phyloP scores from a whole-genome alignment of 1,139 yeast species.

The Debaryomyces psychrophilus region DNA sequence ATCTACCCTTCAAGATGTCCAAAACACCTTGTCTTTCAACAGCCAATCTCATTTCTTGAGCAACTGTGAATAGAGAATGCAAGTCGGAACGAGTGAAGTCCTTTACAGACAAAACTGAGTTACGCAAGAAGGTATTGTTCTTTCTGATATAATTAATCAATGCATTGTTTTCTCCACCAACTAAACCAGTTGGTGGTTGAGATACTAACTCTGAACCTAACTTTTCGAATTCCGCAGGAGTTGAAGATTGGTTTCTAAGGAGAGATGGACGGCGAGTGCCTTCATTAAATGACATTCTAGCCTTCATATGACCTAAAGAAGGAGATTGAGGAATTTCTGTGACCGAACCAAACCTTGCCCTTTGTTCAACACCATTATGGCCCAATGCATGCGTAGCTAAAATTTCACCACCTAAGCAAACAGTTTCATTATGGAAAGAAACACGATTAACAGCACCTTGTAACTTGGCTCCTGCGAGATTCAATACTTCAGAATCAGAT shows the following conservation, averaged over 20 bases:
- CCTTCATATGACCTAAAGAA: conserved; percentile 38
- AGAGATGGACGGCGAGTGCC: conserved; percentile 51
- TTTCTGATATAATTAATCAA: conserved; percentile 73
- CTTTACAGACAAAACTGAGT: conserved; percentile 84
- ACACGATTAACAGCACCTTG: conserved; percentile 90
- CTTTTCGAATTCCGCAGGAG: conserved; percentile 53
- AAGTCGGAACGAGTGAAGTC: conserved; percentile 86
- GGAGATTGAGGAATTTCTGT: conserved; percentile 53
- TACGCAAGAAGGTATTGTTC: conserved; percentile 86
- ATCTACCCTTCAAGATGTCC: conserved; percentile 86
- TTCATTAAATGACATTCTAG: conserved; percentile 50
- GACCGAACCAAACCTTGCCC: conserved; percentile 43
- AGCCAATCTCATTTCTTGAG: conserved; percentile 96
- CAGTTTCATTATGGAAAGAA: conserved; percentile 73
- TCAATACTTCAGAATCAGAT: conserved; percentile 48
- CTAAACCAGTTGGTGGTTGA: conserved; percentile 60
- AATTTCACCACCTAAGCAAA: conserved; percentile 79
- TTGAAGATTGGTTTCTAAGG: conserved; percentile 33
- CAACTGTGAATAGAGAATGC: conserved; percentile 91
- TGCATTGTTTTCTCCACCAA: conserved; percentile 77
- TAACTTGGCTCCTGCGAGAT: conserved; percentile 48
- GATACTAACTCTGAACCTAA: conserved; percentile 75
- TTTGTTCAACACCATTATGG: conserved; percentile 46
- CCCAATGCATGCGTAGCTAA: conserved; percentile 65
- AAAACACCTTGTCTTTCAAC: conserved; percentile 96